phyloP scores from a whole-genome alignment of 768 basidiomycete species.

The Serendipita sp. region DNA sequence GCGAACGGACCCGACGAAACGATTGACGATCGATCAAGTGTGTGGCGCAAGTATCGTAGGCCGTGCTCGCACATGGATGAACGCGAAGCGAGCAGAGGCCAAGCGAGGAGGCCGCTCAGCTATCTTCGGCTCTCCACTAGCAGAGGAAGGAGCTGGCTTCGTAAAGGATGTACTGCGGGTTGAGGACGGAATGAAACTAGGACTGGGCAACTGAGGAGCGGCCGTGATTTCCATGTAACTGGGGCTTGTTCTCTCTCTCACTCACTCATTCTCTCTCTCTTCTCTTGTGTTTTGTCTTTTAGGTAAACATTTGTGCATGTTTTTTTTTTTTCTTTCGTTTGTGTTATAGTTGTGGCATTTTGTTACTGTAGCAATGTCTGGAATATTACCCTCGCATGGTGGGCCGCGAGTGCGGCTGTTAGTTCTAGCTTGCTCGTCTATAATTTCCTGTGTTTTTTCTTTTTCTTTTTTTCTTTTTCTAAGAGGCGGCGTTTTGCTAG shows the following conservation, averaged over 20 bases:
- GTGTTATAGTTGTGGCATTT: not conserved
- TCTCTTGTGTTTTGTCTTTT: not conserved
- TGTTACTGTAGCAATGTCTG: not conserved
- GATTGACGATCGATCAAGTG: slow-evolving; percentile 41
- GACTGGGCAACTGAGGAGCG: not conserved
- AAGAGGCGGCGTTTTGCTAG: not conserved
- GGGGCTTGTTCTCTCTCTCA: not conserved
- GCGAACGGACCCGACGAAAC: slow-evolving; percentile 45
- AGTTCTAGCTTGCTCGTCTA: not conserved
- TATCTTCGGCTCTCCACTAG: slow-evolving; percentile 48
- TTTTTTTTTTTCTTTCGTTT: not conserved
- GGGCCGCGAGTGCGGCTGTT: not conserved
- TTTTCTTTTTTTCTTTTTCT: too few relatives aligned
- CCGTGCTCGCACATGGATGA: slow-evolving; percentile 51
- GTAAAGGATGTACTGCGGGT: slow-evolving; percentile 41
- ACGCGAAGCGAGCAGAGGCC: slow-evolving; percentile 22
- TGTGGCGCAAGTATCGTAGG: slow-evolving; percentile 45
- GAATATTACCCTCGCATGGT: too few relatives aligned
- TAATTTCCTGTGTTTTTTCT: too few relatives aligned
- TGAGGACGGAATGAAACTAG: slow-evolving; percentile 6
- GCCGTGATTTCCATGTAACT: too few relatives aligned
- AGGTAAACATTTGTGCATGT: not conserved
- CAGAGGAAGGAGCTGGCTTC: slow-evolving; percentile 43
- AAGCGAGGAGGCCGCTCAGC: slow-evolving; percentile 16
- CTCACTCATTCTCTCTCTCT: not conserved